Percentiles rank a stretch among this genome's conserved stretches.
These are phyloP conservation scores for Thoreauomyces humboldtii DNA, from an alignment of 192 early-diverging fungal species.

Conservation along the genomic window DNA sequence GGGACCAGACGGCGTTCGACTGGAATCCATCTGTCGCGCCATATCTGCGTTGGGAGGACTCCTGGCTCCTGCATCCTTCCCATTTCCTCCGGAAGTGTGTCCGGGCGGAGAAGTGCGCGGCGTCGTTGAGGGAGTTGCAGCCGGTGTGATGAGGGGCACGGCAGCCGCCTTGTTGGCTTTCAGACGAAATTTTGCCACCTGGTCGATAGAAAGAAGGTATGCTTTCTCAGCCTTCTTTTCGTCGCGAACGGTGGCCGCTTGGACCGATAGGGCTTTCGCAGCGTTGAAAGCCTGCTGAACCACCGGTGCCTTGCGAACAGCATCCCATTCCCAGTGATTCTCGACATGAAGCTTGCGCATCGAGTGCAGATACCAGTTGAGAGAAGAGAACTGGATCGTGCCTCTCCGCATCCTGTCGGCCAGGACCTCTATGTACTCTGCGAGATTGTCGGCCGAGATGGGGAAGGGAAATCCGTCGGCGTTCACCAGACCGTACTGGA, in stretches of 20 bases:
- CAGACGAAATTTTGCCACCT: no score
- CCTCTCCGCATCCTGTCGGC: constrained; percentile 22
- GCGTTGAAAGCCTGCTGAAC: constrained; percentile 17
- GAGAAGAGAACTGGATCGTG: constrained; percentile 27
- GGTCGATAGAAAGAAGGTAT: no score
- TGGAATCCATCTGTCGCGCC: no score
- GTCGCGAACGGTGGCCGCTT: constrained; percentile 11
- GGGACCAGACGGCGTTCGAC: no score
- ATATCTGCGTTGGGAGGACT: no score
- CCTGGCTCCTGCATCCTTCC: no score
- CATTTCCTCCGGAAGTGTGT: no score
- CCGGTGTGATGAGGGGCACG: no score
- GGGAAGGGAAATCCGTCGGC: constrained; percentile 16
- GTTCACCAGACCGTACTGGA: constrained; percentile 21
- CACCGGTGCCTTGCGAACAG: constrained; percentile 9
- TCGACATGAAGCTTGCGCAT: constrained; percentile 25
- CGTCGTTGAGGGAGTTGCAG: no score
- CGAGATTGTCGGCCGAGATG: constrained; percentile 12
- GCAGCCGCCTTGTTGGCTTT: no score
- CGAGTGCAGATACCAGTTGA: constrained; percentile 33
- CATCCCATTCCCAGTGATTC: constrained; percentile 28
- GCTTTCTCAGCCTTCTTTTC: constrained; percentile 2
- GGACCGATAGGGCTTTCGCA: constrained; percentile 11
- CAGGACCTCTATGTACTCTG: constrained; percentile 20
- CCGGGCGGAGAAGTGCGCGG: no score